phyloP scores from a whole-genome alignment of 164 flowering plant species.

The Saururus chinensis region DNA sequence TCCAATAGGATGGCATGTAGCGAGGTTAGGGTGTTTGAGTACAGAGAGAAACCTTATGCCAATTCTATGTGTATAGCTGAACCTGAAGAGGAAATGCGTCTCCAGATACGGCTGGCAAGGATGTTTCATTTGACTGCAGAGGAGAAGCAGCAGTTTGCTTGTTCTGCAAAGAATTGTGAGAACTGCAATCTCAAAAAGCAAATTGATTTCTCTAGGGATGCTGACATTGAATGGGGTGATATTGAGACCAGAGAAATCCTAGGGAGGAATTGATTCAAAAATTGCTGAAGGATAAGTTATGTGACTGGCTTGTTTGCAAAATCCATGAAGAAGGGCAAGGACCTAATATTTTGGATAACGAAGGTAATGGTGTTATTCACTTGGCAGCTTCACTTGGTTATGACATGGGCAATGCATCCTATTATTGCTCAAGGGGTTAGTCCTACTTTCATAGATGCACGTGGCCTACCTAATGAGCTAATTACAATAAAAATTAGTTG shows the following conservation, averaged over 20 bases:
- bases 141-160: conserved; percentile 20
- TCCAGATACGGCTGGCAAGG: conserved; percentile 46
- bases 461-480: no score
- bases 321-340: conserved; percentile 51
- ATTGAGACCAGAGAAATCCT: no score
- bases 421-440: conserved; percentile 55
- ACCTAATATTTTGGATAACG: conserved; percentile 37
- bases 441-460: conserved; percentile 58
- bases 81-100: no score
- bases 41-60: no score
- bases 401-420: conserved; percentile 55
- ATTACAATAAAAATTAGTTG: no score
- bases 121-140: conserved; percentile 22
- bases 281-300: conserved; percentile 46
- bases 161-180: conserved; percentile 28
- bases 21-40: conserved; percentile 73
- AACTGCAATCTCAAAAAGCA: no score
- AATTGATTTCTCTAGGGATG: no score
- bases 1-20: conserved; percentile 69
- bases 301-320: conserved; percentile 49
- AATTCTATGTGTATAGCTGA: no score
- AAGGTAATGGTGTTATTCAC: conserved; percentile 64
- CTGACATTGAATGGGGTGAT: no score
- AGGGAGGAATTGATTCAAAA: no score
- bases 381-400: conserved; percentile 79